Evolutionary conservation across 139 green algal genomes (phyloP).

Genomic region (Gonium pectorale): DNA sequence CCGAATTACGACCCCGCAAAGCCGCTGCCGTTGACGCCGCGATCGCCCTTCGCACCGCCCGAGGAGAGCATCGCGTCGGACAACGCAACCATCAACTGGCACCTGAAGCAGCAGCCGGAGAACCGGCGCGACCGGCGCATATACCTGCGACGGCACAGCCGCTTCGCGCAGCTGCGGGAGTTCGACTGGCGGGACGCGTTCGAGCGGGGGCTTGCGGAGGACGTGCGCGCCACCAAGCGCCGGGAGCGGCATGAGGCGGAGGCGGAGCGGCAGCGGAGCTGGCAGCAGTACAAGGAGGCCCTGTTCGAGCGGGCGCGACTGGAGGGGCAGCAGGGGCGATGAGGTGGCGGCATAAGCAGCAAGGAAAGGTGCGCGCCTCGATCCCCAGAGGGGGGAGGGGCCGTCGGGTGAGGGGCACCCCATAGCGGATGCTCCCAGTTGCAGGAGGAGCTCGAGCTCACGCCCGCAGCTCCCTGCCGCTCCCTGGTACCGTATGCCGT

Average conservation of each 20-base stretch:
- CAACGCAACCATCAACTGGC: slow-evolving; percentile 22
- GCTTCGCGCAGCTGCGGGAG: slow-evolving; percentile 47
- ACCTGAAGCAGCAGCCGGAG: background rate
- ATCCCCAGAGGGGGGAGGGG: no score
- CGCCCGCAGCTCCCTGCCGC: no score
- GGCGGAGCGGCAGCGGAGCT: slow-evolving; percentile 30
- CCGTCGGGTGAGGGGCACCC: no score
- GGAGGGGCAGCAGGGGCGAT: background rate
- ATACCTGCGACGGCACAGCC: slow-evolving; percentile 31
- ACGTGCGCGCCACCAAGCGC: background rate
- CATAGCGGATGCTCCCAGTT: no score
- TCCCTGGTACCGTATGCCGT: no score
- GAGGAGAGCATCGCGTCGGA: slow-evolving; percentile 35
- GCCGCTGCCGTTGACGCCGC: slow-evolving; percentile 31
- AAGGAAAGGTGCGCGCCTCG: no score
- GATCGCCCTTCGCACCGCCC: slow-evolving; percentile 54
- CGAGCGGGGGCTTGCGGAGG: slow-evolving; percentile 47
- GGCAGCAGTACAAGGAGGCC: slow-evolving; percentile 21
- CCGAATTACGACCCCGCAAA: slow-evolving; percentile 56
- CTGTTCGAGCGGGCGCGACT: slow-evolving; percentile 24
- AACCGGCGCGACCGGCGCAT: slow-evolving; percentile 13
- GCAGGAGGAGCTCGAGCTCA: no score
- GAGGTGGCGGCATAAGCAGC: no score
- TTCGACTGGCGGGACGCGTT: slow-evolving; percentile 62
- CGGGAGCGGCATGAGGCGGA: background rate